These are phyloP conservation scores for Cyclotella kingstonii DNA, from an alignment of 108 stramenopile genomes.

Conservation along the genomic window DNA sequence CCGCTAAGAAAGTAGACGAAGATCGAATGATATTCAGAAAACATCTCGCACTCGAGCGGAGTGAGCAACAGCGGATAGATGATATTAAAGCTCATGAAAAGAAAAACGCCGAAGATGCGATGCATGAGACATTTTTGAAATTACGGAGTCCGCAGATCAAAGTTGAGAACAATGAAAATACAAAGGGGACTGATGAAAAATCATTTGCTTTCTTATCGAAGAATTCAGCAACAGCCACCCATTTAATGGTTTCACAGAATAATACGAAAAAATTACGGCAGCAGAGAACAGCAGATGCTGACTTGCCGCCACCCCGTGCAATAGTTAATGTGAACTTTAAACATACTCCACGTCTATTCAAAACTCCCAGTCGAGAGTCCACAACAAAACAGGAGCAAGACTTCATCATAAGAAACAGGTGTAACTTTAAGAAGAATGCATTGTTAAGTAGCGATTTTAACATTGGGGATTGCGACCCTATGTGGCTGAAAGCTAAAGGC, in stretches of 20 bases:
- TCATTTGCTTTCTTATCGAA: slow-evolving; percentile 7
- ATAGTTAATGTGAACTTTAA: slow-evolving; percentile 24
- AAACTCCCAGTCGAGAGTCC: slow-evolving; percentile 62
- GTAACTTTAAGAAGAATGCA: slow-evolving; percentile 42
- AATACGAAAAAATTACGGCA: neutral
- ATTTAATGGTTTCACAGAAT: neutral
- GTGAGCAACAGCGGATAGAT: slow-evolving; percentile 44
- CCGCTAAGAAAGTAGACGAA: slow-evolving; percentile 4
- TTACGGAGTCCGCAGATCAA: slow-evolving; percentile 9
- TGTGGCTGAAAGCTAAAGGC: slow-evolving; percentile 50
- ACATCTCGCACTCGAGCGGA: slow-evolving; percentile 14
- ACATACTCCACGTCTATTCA: slow-evolving; percentile 62
- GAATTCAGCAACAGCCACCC: neutral
- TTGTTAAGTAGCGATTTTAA: slow-evolving; percentile 24
- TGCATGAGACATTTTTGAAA: slow-evolving; percentile 45
- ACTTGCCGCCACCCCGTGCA: slow-evolving; percentile 39
- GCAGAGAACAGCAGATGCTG: neutral
- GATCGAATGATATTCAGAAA: slow-evolving; percentile 13
- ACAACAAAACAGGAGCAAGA: slow-evolving; percentile 53
- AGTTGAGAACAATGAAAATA: neutral
- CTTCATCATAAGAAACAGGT: slow-evolving; percentile 55
- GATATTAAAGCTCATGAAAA: slow-evolving; percentile 45
- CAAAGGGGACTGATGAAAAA: neutral
- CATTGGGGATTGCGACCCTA: slow-evolving; percentile 49
- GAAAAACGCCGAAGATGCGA: slow-evolving; percentile 44